Conservation (phyloP, 768 basidiomycete genomes). For the Neoboletus subvelutipes region DNA sequence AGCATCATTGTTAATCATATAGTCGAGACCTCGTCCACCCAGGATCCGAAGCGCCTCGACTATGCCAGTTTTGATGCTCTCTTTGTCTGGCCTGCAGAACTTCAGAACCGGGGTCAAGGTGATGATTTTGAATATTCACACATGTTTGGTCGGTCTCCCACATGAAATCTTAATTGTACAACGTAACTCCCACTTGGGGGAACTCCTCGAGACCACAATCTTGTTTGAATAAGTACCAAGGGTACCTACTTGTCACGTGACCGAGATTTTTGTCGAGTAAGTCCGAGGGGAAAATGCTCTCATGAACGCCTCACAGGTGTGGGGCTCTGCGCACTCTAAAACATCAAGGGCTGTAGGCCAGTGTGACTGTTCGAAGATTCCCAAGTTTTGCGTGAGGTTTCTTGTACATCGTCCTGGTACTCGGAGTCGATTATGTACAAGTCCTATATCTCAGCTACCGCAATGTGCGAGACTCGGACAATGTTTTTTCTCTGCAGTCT, state of each 20-base stretch:
- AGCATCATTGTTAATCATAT: conserved; percentile 37
- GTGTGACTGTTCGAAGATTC: too few species aligned
- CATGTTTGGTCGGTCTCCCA: neutral
- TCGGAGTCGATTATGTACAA: neutral
- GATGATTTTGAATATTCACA: neutral
- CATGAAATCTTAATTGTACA: neutral
- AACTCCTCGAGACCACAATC: neutral
- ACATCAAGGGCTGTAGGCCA: too few species aligned
- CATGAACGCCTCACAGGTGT: too few species aligned
- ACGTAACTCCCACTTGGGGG: neutral
- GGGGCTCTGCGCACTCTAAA: too few species aligned
- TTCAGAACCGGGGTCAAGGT: neutral
- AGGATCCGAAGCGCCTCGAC: conserved; percentile 24
- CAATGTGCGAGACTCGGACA: neutral
- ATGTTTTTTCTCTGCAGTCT: neutral
- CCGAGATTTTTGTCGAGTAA: too few species aligned
- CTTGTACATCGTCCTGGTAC: neutral
- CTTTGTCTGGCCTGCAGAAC: conserved; percentile 2
- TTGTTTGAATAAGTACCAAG: neutral
- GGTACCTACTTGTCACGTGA: neutral
- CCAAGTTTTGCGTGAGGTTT: neutral
- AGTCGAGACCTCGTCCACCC: conserved; percentile 32
- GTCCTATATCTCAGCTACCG: neutral
- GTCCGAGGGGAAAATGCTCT: too few species aligned
- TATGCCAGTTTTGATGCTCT: conserved; percentile 25